Conservation (phyloP, 2,329 filamentous ascomycete species). For the Alternaria novae-zelandiae region DNA sequence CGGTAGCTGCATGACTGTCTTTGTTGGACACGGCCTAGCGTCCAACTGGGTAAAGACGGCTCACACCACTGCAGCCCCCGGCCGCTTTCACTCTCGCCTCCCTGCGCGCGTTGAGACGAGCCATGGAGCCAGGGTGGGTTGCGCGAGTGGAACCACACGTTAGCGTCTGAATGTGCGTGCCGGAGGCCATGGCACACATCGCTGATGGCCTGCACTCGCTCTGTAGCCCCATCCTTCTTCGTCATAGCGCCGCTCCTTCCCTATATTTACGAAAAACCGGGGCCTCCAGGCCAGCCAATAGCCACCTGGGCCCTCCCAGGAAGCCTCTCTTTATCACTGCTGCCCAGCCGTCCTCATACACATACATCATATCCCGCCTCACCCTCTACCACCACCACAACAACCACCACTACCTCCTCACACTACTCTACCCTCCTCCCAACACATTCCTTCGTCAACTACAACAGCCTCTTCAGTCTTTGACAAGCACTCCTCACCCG, state of each 20-base stretch:
- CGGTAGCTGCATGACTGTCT: constrained; percentile 29
- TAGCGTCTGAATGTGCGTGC: constrained; percentile 31
- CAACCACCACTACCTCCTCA: constrained; percentile 3
- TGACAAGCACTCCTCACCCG: constrained; percentile 12
- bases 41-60: constrained; percentile 19
- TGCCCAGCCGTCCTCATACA: constrained; percentile 45
- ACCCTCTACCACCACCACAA: constrained; percentile 24
- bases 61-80: constrained; percentile 25
- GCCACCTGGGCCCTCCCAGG: constrained; percentile 20
- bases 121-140: constrained; percentile 23
- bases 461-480: constrained; percentile 20
- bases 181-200: constrained; percentile 34
- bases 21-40: constrained; percentile 28
- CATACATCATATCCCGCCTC: constrained; percentile 49
- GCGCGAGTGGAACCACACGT: constrained; percentile 29
- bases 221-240: constrained; percentile 44
- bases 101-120: constrained; percentile 26
- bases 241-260: constrained; percentile 48
- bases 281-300: constrained; percentile 37
- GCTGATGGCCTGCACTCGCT: constrained; percentile 36
- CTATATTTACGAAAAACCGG: constrained; percentile 48
- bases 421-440: constrained; percentile 22
- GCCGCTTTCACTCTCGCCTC: constrained; percentile 32
- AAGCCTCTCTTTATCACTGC: constrained; percentile 40
- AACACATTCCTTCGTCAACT: constrained; percentile 32